phyloP scores from a whole-genome alignment of 1,139 yeast species.

The Barnettozyma hawaiiensis region DNA sequence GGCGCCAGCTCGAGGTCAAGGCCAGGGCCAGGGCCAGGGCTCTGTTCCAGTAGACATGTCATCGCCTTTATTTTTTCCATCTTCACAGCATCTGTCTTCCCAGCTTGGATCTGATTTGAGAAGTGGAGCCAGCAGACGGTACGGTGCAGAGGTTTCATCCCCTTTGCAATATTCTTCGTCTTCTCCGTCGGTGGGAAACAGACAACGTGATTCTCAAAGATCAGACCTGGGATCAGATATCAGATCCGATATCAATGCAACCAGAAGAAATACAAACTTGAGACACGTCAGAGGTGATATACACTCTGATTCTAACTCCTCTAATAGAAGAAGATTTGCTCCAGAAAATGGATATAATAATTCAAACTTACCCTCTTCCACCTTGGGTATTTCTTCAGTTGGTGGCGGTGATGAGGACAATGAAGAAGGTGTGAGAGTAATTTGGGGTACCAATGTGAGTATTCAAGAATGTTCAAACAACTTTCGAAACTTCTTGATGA shows the following conservation, averaged over 20 bases:
- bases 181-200: constrained; percentile 21
- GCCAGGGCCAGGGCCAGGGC: background rate
- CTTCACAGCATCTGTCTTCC: constrained; percentile 24
- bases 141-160: constrained; percentile 26
- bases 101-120: constrained; percentile 6
- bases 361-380: constrained; percentile 16
- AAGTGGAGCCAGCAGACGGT: constrained; percentile 18
- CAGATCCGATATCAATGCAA: constrained; percentile 31
- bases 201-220: constrained; percentile 22
- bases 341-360: constrained; percentile 9
- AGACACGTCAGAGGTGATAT: constrained; percentile 49
- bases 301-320: constrained; percentile 45
- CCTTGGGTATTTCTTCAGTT: constrained; percentile 10
- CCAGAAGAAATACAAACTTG: constrained; percentile 28
- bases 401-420: constrained; percentile 28
- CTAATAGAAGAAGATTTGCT: constrained; percentile 36
- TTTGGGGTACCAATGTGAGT: constrained; percentile 98
- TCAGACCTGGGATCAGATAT: constrained; percentile 28
- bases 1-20: constrained; percentile 7
- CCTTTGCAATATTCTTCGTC: constrained; percentile 42
- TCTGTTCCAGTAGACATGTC: constrained; percentile 3
- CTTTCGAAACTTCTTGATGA: constrained; percentile 78
- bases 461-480: constrained; percentile 78
- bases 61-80: constrained; percentile 33
- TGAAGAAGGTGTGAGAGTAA: constrained; percentile 64